A percentile compares a stretch with the other conserved stretches of the same genome.
Evolutionary conservation across 805 yeast species (phyloP).

Genomic region (Lipomyces starkeyi): DNA sequence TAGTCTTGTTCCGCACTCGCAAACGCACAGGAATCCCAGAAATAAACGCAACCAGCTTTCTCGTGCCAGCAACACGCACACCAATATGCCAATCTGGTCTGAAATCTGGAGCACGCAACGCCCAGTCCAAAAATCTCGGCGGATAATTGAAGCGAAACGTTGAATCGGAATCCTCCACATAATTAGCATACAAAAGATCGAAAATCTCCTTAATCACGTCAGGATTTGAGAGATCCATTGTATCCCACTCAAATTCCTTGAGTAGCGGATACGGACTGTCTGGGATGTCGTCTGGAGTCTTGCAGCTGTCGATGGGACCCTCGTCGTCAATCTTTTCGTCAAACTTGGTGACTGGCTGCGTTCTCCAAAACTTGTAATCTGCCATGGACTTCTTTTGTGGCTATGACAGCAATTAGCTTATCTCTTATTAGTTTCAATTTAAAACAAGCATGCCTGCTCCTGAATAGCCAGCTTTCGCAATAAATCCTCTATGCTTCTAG

Average conservation of each 20-base stretch:
- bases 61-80: constrained; percentile 78
- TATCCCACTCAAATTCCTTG: constrained; percentile 86
- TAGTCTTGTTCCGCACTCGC: constrained; percentile 60
- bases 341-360: constrained; percentile 89
- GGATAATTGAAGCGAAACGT: constrained; percentile 90
- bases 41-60: constrained; percentile 87
- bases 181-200: constrained; percentile 80
- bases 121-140: constrained; percentile 86
- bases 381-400: constrained; percentile 61
- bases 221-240: constrained; percentile 64
- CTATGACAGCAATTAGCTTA: constrained; percentile 3
- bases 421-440: background rate
- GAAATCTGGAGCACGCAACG: constrained; percentile 94
- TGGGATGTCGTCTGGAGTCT: constrained; percentile 75
- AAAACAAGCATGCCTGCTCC: constrained; percentile 8
- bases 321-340: constrained; percentile 70
- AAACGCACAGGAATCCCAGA: constrained; percentile 84
- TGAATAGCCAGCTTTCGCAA: constrained; percentile 23
- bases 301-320: constrained; percentile 77
- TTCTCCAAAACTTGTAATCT: constrained; percentile 95
- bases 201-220: constrained; percentile 77
- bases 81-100: constrained; percentile 88
- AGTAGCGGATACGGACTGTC: constrained; percentile 72
- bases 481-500: constrained; percentile 23
- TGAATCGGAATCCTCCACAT: constrained; percentile 93